A percentile compares a stretch with the other conserved stretches of the same genome.
These are phyloP conservation scores for Sporothrix humicola DNA, from an alignment of 2,329 filamentous ascomycete genomes.

Conservation along the genomic window DNA sequence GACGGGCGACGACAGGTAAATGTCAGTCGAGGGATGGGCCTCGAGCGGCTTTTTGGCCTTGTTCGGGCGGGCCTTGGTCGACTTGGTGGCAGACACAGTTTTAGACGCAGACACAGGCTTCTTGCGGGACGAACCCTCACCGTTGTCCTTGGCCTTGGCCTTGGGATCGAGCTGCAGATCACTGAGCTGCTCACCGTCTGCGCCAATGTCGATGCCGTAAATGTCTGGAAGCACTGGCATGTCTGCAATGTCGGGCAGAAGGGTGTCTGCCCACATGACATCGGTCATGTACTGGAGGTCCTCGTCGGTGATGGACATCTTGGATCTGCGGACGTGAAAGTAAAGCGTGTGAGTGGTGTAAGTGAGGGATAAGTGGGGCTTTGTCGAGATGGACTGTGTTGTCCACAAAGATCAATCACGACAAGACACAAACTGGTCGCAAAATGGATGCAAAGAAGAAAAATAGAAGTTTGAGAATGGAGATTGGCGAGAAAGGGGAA, in stretches of 20 bases:
- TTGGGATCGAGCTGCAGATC: neutral
- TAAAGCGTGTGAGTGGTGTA: neutral
- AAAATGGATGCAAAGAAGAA: neutral
- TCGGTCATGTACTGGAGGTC: conserved; percentile 31
- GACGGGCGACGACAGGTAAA: conserved; percentile 24
- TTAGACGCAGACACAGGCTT: neutral
- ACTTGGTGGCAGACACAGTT: neutral
- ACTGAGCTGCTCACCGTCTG: neutral
- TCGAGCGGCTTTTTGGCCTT: neutral
- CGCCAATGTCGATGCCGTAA: neutral
- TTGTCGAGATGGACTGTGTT: neutral
- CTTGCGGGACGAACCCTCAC: neutral
- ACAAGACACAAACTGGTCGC: too few species aligned
- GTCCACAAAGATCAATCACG: too few species aligned
- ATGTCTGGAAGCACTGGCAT: conserved; percentile 5
- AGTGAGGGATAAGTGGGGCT: neutral
- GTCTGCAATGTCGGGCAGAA: conserved; percentile 9
- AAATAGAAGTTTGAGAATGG: too few species aligned
- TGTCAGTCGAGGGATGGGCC: neutral
- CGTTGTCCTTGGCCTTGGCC: neutral
- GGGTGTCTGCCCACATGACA: conserved; percentile 24
- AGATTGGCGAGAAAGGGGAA: neutral
- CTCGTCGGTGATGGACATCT: conserved; percentile 31
- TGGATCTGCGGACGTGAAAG: neutral
- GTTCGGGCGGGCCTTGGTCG: neutral